These are phyloP conservation scores for Ogataea trehalophila DNA, from an alignment of 805 yeast species.

Conservation along the genomic window DNA sequence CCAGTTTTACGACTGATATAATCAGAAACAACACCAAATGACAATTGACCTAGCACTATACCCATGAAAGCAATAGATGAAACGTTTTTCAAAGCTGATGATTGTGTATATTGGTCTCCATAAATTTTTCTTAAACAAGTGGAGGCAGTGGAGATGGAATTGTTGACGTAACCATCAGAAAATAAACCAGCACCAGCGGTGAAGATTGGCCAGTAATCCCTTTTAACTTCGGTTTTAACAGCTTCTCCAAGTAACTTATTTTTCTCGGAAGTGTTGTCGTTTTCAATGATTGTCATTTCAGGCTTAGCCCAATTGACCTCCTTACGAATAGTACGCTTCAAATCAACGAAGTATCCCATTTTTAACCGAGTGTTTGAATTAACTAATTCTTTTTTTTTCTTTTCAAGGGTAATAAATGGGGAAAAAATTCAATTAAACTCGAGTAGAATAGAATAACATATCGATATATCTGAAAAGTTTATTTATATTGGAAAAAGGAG, in stretches of 20 bases:
- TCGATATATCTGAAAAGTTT: too few species aligned
- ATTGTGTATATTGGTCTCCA: constrained; percentile 54
- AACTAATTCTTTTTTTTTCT: too few species aligned
- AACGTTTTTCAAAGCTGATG: constrained; percentile 72
- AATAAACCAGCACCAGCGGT: constrained; percentile 91
- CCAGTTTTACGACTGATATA: constrained; percentile 75
- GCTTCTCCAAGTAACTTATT: constrained; percentile 14
- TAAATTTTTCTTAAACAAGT: constrained; percentile 69
- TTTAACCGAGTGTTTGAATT: too few species aligned
- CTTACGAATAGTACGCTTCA: background rate
- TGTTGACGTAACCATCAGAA: constrained; percentile 90
- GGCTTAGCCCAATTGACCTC: constrained; percentile 1
- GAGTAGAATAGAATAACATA: too few species aligned
- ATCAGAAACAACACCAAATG: constrained; percentile 80
- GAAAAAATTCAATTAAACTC: too few species aligned
- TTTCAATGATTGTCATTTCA: background rate
- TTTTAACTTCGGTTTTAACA: constrained; percentile 19
- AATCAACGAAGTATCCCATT: background rate
- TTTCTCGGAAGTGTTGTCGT: too few species aligned
- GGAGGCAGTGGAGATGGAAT: constrained; percentile 75
- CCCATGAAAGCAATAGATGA: constrained; percentile 90
- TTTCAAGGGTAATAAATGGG: too few species aligned
- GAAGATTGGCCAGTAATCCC: constrained; percentile 55
- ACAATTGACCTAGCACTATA: constrained; percentile 82
- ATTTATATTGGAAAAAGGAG: too few species aligned